Evolutionary conservation across 495 filamentous ascomycete genomes (phyloP), one percentile per base, ranked within the genome.

Genomic region (Jackrogersella minutella): DNA sequence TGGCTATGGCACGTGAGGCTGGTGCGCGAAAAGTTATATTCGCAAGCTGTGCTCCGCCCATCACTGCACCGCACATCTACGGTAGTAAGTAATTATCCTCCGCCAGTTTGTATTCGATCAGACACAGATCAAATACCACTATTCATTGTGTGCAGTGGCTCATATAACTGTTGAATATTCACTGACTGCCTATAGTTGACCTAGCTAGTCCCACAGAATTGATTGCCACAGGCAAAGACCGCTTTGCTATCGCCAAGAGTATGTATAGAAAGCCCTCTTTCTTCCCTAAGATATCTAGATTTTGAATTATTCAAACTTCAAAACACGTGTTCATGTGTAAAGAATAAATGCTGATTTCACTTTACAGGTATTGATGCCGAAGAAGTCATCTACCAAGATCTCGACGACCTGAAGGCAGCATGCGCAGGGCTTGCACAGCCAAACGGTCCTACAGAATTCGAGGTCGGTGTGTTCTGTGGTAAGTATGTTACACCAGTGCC

Each of bases 381-480:
- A 70, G 88, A 87, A 26, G 90, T 97, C 26, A 91, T 99, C 62
- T 98, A 91, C 77, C 93, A 97, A 73, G 88, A 87, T 39, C 82
- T 97, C n/a, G 85, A 86, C 10, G 93, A 96, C 68, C 83, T 97
- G 8, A 90, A 91, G 74, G 88, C 85, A 33, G 87, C 93, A 3
- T 97, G 93, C 72, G 85, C 87, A 0, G 89, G 92, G 69, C 85
- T 90, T 2, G 82, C 84, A n/a, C 81, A 84, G 5, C 81, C 85
- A 37, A 75, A 76, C 13, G 73, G 76, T 33, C 78, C 87, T 30
- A 82, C 78, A 30, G 76, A 85, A 26, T 97, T 98, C 62, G 96
- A 98, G 76, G 88, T 96, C n/a, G 94, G 95, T 62, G 93, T 98
- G 13, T 98, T 99, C 82, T 96, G 91, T 65, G 95, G 96, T 19